Conservation (phyloP, 192 early-diverging fungal species). For the Coemansia sp. region DNA sequence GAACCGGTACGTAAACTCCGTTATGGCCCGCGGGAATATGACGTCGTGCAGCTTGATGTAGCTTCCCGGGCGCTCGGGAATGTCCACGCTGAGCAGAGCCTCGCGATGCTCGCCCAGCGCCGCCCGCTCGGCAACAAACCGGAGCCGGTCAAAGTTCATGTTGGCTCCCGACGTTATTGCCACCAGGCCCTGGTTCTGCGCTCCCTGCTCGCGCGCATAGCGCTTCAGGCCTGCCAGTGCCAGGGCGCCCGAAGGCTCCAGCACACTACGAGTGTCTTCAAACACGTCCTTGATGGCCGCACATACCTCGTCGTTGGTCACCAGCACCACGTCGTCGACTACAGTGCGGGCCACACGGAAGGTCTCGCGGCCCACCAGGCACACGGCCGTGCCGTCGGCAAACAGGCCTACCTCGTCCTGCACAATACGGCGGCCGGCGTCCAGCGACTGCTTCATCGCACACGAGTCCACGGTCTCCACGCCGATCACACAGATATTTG, state of each 20-base stretch:
- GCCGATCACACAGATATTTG: conserved; percentile 83
- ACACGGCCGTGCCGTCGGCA: conserved; percentile 96
- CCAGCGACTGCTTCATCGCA: conserved; percentile 79
- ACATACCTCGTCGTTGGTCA: conserved; percentile 95
- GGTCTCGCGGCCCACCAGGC: conserved; percentile 81
- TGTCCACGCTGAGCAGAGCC: conserved; percentile 84
- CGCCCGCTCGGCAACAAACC: conserved; percentile 95
- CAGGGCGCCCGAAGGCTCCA: conserved; percentile 94
- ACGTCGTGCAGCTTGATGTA: conserved; percentile 73
- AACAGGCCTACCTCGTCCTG: conserved; percentile 87
- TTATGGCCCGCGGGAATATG: conserved; percentile 80
- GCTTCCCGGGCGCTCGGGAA: conserved; percentile 87
- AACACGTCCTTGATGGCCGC: conserved; percentile 86
- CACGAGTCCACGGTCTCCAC: conserved; percentile 88
- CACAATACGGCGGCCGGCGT: conserved; percentile 55
- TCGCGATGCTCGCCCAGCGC: conserved; percentile 89
- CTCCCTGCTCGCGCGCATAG: conserved; percentile 57
- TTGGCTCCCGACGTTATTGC: conserved; percentile 90
- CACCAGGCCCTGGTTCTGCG: conserved; percentile 57
- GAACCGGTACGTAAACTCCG: conserved; percentile 86
- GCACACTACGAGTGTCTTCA: conserved; percentile 88
- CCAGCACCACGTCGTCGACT: conserved; percentile 87
- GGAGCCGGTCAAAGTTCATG: conserved; percentile 98
- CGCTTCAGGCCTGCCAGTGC: conserved; percentile 83
- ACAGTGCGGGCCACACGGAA: conserved; percentile 73